Evolutionary conservation across 2,329 filamentous ascomycete genomes (phyloP).

Genomic region (Fusarium sp.): DNA sequence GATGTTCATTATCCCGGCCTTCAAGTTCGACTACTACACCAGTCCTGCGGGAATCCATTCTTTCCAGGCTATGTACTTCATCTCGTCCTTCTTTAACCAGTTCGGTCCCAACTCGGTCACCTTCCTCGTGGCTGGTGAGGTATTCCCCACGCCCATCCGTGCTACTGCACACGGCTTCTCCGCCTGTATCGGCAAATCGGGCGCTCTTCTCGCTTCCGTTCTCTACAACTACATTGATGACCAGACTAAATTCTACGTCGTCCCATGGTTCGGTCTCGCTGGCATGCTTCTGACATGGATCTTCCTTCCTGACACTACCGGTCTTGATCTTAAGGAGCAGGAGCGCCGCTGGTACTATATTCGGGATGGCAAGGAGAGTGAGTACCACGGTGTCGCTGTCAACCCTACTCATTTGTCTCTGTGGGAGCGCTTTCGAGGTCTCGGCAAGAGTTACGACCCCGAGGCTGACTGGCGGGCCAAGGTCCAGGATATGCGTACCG

Average conservation of each 20-base stretch:
- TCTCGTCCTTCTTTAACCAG: constrained; percentile 99
- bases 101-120: constrained; percentile 97
- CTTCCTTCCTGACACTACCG: constrained; percentile 96
- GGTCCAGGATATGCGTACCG: constrained; percentile 80
- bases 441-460: constrained; percentile 84
- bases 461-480: constrained; percentile 84
- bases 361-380: constrained; percentile 75
- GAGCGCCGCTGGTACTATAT: constrained; percentile 94
- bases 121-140: constrained; percentile 94
- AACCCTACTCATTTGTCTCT: constrained; percentile 88
- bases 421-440: constrained; percentile 84
- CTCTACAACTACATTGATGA: constrained; percentile 95
- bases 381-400: constrained; percentile 94
- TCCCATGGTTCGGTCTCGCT: constrained; percentile 92
- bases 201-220: constrained; percentile 85
- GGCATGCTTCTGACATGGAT: constrained; percentile 84
- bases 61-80: constrained; percentile 99
- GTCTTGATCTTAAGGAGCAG: constrained; percentile 95
- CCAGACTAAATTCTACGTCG: constrained; percentile 86
- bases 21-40: constrained; percentile 87
- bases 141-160: constrained; percentile 94
- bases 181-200: constrained; percentile 89
- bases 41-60: constrained; percentile 74
- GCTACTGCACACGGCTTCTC: constrained; percentile 94
- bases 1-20: constrained; percentile 91